phyloP scores from a whole-genome alignment of 1,139 yeast genomes.

The Entelexis sorbosivorans region DNA sequence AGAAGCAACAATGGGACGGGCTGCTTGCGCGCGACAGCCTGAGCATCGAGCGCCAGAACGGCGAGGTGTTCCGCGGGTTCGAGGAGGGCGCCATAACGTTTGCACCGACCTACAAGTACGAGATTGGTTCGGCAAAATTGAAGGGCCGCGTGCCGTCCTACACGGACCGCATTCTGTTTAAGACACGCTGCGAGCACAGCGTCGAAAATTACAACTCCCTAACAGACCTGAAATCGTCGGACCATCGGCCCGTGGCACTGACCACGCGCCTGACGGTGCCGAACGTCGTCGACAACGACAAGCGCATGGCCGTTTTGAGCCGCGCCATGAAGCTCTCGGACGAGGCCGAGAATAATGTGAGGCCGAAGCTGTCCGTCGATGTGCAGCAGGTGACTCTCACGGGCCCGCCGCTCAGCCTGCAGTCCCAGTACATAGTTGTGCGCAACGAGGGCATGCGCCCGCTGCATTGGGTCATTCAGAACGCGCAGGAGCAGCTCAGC shows the following conservation, averaged over 20 bases:
- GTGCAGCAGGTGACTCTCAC: conserved; percentile 24
- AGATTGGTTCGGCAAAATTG: conserved; percentile 31
- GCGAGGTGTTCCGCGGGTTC: conserved; percentile 50
- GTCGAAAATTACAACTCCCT: conserved; percentile 14
- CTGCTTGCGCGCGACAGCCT: conserved; percentile 53
- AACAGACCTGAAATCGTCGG: conserved; percentile 38
- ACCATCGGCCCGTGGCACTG: conserved; percentile 62
- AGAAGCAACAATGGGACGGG: conserved; percentile 37
- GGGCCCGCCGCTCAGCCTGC: conserved; percentile 20
- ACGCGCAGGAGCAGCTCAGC: conserved; percentile 10
- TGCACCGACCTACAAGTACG: conserved; percentile 63
- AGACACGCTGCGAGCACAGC: conserved; percentile 19
- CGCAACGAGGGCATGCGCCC: conserved; percentile 17
- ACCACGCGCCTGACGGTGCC: conserved; percentile 30
- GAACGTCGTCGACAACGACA: conserved; percentile 37
- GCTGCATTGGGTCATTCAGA: conserved; percentile 16
- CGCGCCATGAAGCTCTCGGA: conserved; percentile 34
- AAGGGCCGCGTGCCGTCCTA: conserved; percentile 62
- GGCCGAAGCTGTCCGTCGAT: conserved; percentile 33
- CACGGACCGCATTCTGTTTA: conserved; percentile 56
- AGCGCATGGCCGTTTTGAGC: conserved; percentile 32
- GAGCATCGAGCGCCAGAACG: conserved; percentile 41
- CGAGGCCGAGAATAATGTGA: conserved; percentile 35
- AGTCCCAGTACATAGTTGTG: conserved; percentile 10
- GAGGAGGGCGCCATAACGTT: conserved; percentile 54